Conservation (phyloP, 805 yeast species). For the Torulaspora microellipsoides region DNA sequence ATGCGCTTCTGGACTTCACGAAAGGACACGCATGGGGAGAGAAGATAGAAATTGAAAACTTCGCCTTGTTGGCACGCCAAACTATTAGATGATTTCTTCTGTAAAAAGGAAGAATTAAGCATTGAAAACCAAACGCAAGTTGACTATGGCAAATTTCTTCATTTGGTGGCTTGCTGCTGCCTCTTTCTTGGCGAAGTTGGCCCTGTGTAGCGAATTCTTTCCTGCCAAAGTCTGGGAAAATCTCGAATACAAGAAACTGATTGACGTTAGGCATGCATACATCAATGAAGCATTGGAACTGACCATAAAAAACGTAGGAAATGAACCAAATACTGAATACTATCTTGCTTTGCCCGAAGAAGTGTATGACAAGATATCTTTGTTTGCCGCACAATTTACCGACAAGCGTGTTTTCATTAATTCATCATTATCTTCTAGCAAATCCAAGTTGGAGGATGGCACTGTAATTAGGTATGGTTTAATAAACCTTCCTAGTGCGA, state of each 20-base stretch:
- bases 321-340: conserved; percentile 51
- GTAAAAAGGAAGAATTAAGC: too few relatives aligned
- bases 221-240: conserved; percentile 46
- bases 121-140: background rate
- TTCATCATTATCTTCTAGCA: conserved; percentile 28
- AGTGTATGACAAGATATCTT: conserved; percentile 39
- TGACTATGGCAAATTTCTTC: conserved; percentile 9
- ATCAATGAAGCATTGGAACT: conserved; percentile 57
- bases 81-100: too few relatives aligned
- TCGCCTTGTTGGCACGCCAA: background rate
- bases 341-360: conserved; percentile 53
- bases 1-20: background rate
- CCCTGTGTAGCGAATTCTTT: conserved; percentile 8
- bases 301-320: conserved; percentile 53
- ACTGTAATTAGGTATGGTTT: conserved; percentile 39
- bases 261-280: conserved; percentile 66
- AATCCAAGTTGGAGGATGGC: conserved; percentile 24
- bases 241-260: conserved; percentile 45
- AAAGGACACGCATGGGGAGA: background rate
- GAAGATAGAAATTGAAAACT: background rate
- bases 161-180: conserved; percentile 11
- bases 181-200: conserved; percentile 4
- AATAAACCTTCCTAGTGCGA: conserved; percentile 55
- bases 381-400: conserved; percentile 39
- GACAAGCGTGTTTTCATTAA: conserved; percentile 26